A percentile compares a stretch with the other conserved stretches of the same genome.
These are phyloP conservation scores for Nannizzia gypsea DNA, from an alignment of 2,329 filamentous ascomycete species.

Conservation along the genomic window DNA sequence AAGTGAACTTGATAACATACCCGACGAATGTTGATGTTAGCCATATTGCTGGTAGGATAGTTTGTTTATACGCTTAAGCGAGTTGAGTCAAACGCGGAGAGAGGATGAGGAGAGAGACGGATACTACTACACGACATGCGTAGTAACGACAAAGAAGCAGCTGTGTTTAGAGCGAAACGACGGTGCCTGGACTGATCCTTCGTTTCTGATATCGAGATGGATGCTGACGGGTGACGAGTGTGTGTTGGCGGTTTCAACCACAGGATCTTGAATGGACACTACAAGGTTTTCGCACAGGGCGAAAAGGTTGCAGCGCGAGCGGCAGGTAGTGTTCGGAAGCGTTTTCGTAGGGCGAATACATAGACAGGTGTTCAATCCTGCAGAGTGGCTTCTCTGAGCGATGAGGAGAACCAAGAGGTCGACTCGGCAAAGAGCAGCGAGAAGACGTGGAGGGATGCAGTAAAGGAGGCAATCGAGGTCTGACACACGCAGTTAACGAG, in stretches of 20 bases:
- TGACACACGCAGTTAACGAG: neutral
- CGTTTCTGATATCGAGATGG: constrained; percentile 11
- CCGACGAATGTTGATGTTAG: constrained; percentile 94
- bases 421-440: neutral
- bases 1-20: constrained; percentile 17
- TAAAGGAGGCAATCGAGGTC: neutral
- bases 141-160: constrained; percentile 18
- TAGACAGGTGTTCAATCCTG: constrained; percentile 55
- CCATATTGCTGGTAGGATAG: constrained; percentile 57
- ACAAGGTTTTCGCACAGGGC: constrained; percentile 89
- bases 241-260: constrained; percentile 55
- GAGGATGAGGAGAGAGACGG: constrained; percentile 33
- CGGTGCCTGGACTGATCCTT: constrained; percentile 17
- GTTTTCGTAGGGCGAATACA: constrained; percentile 96
- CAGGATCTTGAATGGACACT: constrained; percentile 79
- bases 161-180: constrained; percentile 6
- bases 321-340: constrained; percentile 88
- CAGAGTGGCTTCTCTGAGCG: constrained; percentile 28
- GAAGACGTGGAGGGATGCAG: neutral
- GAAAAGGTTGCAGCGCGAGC: constrained; percentile 94
- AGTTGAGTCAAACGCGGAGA: constrained; percentile 21
- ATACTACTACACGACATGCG: constrained; percentile 50
- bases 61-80: constrained; percentile 18
- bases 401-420: constrained; percentile 19
- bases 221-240: constrained; percentile 19